Evolutionary conservation across 2,329 filamentous ascomycete species (phyloP), one percentile per base, ranked within the genome.

Genomic region (Colletotrichum liaoningense): DNA sequence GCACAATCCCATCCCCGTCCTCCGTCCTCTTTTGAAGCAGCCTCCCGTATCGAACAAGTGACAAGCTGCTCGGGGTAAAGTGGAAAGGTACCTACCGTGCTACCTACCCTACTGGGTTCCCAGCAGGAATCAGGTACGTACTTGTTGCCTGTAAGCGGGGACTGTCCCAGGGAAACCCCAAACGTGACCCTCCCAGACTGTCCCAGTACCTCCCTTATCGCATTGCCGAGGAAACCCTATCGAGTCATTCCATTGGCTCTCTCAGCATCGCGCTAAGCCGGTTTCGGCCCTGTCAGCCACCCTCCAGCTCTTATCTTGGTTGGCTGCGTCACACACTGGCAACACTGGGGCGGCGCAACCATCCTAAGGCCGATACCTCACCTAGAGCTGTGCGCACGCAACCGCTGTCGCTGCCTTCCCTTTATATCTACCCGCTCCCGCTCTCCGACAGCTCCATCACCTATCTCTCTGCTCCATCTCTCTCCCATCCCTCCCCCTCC

Each of bases 171-270:
- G 72, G 59, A 72, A 62, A 64, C 72, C 72, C 63, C 59, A 73
- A 71, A 73, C 67, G 71, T 65, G 62, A 71, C 56, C 71, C 60
- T 67, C 38, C 38, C 9, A 42, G 38, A 42, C 38, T 42, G 38
- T 42, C 38, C 38, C 16, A 42, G 38, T 19, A 42, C 38, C 16
- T 42, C 72, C 56, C 74, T 79, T 78, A 77, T 75, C 67, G 77
- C 75, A 79, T 79, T 76, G 76, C 76, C 77, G 69, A 78, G 78
- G 78, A 72, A 78, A 78, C 77, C 69, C 73, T 68, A 75, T 72
- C 74, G 72, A 75, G 76, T 75, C 69, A 76, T 70, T 69, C 69
- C 64, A 79, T 78, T 79, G 77, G 76, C 67, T 69, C 60, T 69
- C 67, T 59, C 49, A 62, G 63, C 63, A 42, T 19, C 5, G 75